These are phyloP conservation scores for Microthyrium microscopicum DNA, from an alignment of 2,329 filamentous ascomycete species.

Conservation along the genomic window DNA sequence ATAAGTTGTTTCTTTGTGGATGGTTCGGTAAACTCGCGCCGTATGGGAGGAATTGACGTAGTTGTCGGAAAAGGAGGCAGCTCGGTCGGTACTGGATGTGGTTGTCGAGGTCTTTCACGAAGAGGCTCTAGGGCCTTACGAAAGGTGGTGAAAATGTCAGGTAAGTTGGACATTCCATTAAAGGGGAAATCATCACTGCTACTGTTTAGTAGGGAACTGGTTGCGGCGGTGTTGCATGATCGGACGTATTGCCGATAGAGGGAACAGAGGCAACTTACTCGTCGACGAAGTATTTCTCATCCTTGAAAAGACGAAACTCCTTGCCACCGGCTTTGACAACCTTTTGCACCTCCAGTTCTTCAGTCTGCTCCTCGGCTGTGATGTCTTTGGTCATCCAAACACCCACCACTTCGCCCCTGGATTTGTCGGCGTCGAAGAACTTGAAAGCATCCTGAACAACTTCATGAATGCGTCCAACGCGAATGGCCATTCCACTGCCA, in stretches of 20 bases:
- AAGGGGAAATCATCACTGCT: conserved; percentile 49
- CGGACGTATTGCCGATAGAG: too few species aligned
- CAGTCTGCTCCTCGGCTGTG: conserved; percentile 49
- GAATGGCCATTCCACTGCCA: conserved; percentile 44
- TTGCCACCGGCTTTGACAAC: conserved; percentile 36
- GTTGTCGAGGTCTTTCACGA: conserved; percentile 42
- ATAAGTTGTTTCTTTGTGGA: conserved; percentile 36
- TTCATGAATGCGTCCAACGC: conserved; percentile 44
- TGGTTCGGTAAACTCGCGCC: conserved; percentile 47
- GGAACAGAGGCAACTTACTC: conserved; percentile 38
- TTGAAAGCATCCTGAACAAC: conserved; percentile 42
- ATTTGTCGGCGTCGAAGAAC: conserved; percentile 16
- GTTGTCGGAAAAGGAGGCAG: conserved; percentile 42
- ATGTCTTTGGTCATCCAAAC: conserved; percentile 64
- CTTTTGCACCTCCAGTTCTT: conserved; percentile 40
- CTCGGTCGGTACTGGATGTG: conserved; percentile 35
- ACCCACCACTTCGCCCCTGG: conserved; percentile 33
- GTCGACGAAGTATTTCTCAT: conserved; percentile 67
- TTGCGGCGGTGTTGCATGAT: neutral
- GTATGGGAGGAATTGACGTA: conserved; percentile 37
- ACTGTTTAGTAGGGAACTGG: neutral
- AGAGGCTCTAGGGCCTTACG: conserved; percentile 58
- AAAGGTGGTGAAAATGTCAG: conserved; percentile 61
- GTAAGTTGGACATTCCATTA: conserved; percentile 39
- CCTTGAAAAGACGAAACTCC: conserved; percentile 48